Evolutionary conservation across 2,329 filamentous ascomycete species (phyloP).

Genomic region (Aphanoascus verrucosus): DNA sequence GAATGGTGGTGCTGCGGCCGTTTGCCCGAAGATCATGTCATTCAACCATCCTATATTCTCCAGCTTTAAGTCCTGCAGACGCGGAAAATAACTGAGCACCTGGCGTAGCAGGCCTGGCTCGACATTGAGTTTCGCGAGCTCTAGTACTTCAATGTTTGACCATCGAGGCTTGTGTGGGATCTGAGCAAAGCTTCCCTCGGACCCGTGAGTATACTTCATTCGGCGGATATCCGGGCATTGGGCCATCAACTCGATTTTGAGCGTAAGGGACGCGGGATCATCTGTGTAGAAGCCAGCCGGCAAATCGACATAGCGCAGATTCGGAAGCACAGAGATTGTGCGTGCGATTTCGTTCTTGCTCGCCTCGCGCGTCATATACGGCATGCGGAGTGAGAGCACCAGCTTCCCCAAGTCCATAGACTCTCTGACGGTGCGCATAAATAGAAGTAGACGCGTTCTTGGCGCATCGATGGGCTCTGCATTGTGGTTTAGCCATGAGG

Average conservation of each 20-base stretch:
- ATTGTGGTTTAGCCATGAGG: conserved; percentile 62
- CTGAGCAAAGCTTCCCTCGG: conserved; percentile 64
- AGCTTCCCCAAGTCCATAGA: conserved; percentile 58
- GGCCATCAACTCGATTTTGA: conserved; percentile 75
- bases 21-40: conserved; percentile 62
- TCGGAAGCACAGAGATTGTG: conserved; percentile 72
- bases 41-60: conserved; percentile 58
- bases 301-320: conserved; percentile 79
- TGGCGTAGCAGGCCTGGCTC: conserved; percentile 47
- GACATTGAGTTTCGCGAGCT: conserved; percentile 30
- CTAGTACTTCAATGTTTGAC: conserved; percentile 34
- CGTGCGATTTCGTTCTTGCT: conserved; percentile 74
- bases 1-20: conserved; percentile 57
- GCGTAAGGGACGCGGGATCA: conserved; percentile 60
- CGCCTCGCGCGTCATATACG: conserved; percentile 89
- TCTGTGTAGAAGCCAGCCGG: conserved; percentile 80
- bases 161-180: conserved; percentile 47
- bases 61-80: conserved; percentile 64
- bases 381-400: conserved; percentile 73
- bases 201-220: conserved; percentile 72
- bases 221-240: conserved; percentile 75
- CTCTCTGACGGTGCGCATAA: conserved; percentile 73
- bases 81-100: conserved; percentile 56
- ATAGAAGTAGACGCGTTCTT: conserved; percentile 60
- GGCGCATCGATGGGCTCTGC: conserved; percentile 72